Evolutionary conservation across 2,329 filamentous ascomycete genomes (phyloP), one percentile per base, ranked within the genome.

Genomic region (Colletotrichum horii): DNA sequence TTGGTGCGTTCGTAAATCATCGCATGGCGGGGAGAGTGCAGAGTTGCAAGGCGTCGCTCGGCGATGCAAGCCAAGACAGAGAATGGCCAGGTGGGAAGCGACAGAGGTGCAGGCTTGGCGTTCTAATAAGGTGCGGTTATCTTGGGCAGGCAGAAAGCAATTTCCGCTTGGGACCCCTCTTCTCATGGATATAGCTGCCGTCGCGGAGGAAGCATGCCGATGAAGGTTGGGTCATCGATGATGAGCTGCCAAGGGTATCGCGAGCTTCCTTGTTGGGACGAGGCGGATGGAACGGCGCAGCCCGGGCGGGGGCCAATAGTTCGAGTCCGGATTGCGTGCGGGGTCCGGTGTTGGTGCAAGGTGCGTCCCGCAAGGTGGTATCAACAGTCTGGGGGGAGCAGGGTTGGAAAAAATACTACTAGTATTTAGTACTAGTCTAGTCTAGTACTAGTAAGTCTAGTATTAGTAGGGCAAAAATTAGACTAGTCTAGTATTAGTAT

Each of bases 261-360:
- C 55, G 43, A 75, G 73, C 73, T 75, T 75, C 73, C 73, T 73
- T 55, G 62, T 73, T 75, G 56, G 73, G 73, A 75, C 36, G 30
- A n/a, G 26, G 64, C 36, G 56, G 32, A 73, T 68, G 73, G 56
- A 26, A 68, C 69, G 69, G 58, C 62, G 62, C 73, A 58, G 69
- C 30, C 36, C 32, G 38, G 36, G 61, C 36, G 61, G 36, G 34
- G 62, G 34, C 30, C 68, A 75, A 72, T 75, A 75, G 72, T 66
- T 65, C 38, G 30, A 72, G 32, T 60, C 30, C 22, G 36, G 26
- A 71, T 72, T 69, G 69, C 69, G 72, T 66, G 71, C 67, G 60
- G 58, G 62, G n/a, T 24, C 52, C 24, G 15, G 30, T 8, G 24
- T 24, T 64, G 60, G 16, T 43, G 38, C 34, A 43, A 1, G 34